Base-by-base conservation (phyloP, 208 protist genomes). In the Phytomonas serpens region DNA sequence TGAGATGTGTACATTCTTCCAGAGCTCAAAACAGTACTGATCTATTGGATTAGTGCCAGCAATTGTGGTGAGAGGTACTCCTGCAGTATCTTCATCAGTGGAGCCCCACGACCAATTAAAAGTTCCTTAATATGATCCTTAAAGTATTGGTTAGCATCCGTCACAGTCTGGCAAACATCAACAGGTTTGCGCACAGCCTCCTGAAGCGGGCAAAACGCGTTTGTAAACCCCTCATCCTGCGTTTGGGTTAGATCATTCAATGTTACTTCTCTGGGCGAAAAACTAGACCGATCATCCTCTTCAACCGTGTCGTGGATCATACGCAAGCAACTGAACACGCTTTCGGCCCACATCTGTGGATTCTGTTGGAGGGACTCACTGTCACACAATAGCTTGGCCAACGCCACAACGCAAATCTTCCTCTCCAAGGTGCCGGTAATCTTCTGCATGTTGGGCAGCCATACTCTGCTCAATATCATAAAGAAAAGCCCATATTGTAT, bases 381-480 rank as follows among this genome's bases (percentile, higher is more conserved):
- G 57, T 94, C 81, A 64, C 80, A 88, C 29, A 95, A 77, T 65
- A 98, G 66, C 36, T 80, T 80, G 29, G 88, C 77, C 29, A 97
- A 73, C 5, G 90, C 92, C 3, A 97, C 85, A 0, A 92, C 71
- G 68, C 90, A 95, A 38, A 83, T 78, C 67, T 98, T 98, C 30
- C 92, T 82, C 79, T 94, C 88, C 61, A 90, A 71, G 32, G 37
- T 38, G 38, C 94, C 94, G 13, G 76, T 82, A 52, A 98, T 84
- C 70, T 96, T 97, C 74, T 92, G 84, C 72, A 96, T 79, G 71
- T 92, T 75, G 10, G 79, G 82, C 61, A 96, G 69, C 91, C 90
- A 97, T 19, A 97, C 77, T 19, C 73, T 73, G 36, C 85, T 80
- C 67, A 97, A 75, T 13, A 97, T 47, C 79, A 85, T 88, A 68